phyloP scores from a whole-genome alignment of 2,329 filamentous ascomycete genomes.

The Fusarium equiseti region DNA sequence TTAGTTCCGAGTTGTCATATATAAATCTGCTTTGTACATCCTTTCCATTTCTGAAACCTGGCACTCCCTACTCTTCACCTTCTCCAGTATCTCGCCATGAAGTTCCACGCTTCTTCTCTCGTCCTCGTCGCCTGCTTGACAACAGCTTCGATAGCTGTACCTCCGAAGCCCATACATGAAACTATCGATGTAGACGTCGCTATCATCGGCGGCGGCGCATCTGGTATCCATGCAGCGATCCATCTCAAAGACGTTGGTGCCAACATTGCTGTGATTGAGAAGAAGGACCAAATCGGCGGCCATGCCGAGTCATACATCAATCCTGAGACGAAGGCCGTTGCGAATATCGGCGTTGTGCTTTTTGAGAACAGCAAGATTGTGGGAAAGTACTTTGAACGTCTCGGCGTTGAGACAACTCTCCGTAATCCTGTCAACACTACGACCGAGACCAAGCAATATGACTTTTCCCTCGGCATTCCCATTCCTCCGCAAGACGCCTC shows the following conservation, averaged over 20 bases:
- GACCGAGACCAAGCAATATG: conserved; percentile 8
- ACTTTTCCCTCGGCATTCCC: conserved; percentile 35
- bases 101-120: neutral
- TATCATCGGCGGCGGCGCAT: conserved; percentile 29
- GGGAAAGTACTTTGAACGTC: conserved; percentile 29
- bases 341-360: conserved; percentile 31
- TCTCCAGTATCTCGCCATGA: neutral
- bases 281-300: conserved; percentile 35
- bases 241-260: conserved; percentile 26
- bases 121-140: conserved; percentile 8
- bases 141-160: neutral
- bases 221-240: conserved; percentile 29
- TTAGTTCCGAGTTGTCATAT: neutral
- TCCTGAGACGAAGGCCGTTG: conserved; percentile 3
- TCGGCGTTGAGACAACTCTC: conserved; percentile 4
- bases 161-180: neutral
- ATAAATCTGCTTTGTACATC: neutral
- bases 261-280: conserved; percentile 31
- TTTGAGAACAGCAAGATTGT: conserved; percentile 33
- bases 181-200: conserved; percentile 23
- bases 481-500: conserved; percentile 15
- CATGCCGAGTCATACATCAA: conserved; percentile 41
- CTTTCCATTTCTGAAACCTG: accelerated
- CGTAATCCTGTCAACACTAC: neutral
- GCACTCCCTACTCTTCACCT: neutral